These are phyloP conservation scores for Clavaria fumosa DNA, from an alignment of 768 basidiomycete genomes.

Conservation along the genomic window DNA sequence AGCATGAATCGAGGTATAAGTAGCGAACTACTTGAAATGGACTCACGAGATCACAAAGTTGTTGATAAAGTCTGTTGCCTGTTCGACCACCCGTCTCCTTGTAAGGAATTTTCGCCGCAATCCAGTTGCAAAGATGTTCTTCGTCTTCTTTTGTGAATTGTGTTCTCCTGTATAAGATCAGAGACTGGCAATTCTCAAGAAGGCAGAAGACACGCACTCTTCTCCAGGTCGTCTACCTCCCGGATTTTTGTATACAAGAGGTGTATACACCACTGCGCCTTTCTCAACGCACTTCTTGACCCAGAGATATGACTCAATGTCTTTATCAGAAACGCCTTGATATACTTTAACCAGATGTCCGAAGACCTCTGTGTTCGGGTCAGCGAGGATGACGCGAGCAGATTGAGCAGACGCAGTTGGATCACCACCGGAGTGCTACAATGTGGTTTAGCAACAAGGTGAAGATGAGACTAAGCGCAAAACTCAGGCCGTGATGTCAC, in stretches of 20 bases:
- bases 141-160: constrained; percentile 71
- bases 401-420: constrained; percentile 53
- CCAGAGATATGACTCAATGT: constrained; percentile 71
- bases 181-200: neutral
- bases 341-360: constrained; percentile 57
- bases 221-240: constrained; percentile 69
- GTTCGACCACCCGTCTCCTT: constrained; percentile 72
- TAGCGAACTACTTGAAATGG: neutral
- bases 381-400: constrained; percentile 65
- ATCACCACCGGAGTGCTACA: constrained; percentile 69
- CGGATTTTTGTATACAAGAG: constrained; percentile 70
- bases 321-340: constrained; percentile 55
- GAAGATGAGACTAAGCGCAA: constrained; percentile 1
- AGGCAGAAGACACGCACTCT: constrained; percentile 37
- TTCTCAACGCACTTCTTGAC: constrained; percentile 72
- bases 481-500: no score
- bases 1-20: constrained; percentile 3
- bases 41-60: constrained; percentile 56
- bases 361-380: constrained; percentile 66
- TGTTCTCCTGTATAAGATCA: constrained; percentile 35
- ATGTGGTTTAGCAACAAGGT: neutral
- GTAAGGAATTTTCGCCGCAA: constrained; percentile 70
- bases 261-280: constrained; percentile 49
- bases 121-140: constrained; percentile 58
- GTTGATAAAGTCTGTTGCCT: constrained; percentile 71